Conservation (phyloP, 2,329 filamentous ascomycete genomes). For the Curvularia verruculosa region DNA sequence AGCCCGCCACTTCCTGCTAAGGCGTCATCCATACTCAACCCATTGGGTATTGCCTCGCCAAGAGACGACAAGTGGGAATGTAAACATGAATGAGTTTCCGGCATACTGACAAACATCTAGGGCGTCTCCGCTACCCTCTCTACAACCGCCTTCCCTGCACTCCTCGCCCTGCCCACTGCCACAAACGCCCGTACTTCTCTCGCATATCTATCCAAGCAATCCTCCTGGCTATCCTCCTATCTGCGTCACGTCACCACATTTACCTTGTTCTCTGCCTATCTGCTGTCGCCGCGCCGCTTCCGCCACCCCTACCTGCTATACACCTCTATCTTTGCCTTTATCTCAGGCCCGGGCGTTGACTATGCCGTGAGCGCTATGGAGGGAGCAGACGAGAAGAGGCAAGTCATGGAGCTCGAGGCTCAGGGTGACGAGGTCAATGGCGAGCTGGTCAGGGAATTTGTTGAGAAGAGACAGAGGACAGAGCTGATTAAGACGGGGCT, state of each 20-base stretch:
- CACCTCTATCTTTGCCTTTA: conserved; percentile 71
- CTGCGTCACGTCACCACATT: conserved; percentile 70
- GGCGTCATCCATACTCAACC: not conserved
- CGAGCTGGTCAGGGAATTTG: conserved; percentile 55
- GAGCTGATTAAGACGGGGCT: conserved; percentile 53
- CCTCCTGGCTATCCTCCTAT: conserved; percentile 63
- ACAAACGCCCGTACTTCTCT: conserved; percentile 66
- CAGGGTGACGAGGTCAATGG: conserved; percentile 56
- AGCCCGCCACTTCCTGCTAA: conserved; percentile 24
- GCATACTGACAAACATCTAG: conserved; percentile 45
- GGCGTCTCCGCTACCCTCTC: conserved; percentile 87
- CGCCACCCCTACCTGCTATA: conserved; percentile 92
- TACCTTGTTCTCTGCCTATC: conserved; percentile 78
- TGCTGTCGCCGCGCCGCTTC: conserved; percentile 73
- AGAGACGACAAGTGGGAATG: not conserved
- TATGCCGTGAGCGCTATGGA: conserved; percentile 37
- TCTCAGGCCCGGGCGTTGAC: conserved; percentile 51
- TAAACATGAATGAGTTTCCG: not conserved
- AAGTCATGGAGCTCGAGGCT: conserved; percentile 37
- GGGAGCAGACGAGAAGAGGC: conserved; percentile 33
- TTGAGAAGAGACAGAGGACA: conserved; percentile 50
- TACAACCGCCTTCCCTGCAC: conserved; percentile 76
- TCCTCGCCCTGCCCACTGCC: conserved; percentile 81
- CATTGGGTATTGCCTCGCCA: not conserved
- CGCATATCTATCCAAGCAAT: conserved; percentile 65